Evolutionary conservation across 768 basidiomycete species (phyloP), one percentile per base, ranked within the genome.

Genomic region (Trametes elegans): DNA sequence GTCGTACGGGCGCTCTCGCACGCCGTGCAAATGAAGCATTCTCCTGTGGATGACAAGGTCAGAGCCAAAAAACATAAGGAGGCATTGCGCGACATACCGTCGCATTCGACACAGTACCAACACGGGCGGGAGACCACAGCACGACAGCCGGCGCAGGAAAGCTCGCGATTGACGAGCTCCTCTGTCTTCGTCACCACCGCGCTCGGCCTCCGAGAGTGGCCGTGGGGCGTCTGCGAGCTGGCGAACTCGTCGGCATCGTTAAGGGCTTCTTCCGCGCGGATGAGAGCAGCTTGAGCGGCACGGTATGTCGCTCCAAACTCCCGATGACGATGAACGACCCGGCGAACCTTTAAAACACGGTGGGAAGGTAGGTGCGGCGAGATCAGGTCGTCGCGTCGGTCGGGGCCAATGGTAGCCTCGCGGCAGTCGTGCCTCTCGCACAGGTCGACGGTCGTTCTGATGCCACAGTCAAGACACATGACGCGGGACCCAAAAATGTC

Each of bases 41-140:
- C 58, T 5, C 55, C 58, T 59, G 16, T 6, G 5, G 16, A 5
- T 36, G 27, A 26, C 11, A 13, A 36, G 7, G 18, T 41, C 11
- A 31, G 34, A 8, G 36, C 29, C 10, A 13, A 13, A 2, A 7
- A 23, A 14, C 28, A 7, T 24, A 44, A 14, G n/a, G 5, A 10
- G 11, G 16, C 2, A 23, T 7, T 5, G 3, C 11, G 31, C 9
- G 16, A 38, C 55, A 8, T n/a, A 54, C 58, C 49, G 19, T 51
- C 53, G 44, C 58, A 59, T n/a, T 59, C 58, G 7, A 51, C 36
- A 16, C 58, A 59, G 23, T 55, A 54, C 58, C 58, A 59, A 31
- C 58, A 59, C 9, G 58, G 58, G 9, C 49, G 47, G 21, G 58
- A 38, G 2, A 55, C 53, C 36, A 31, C n/a, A 11, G 5, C 24